Conservation (phyloP, 176 grass and related monocot species). For the Saccharum officinarum region DNA sequence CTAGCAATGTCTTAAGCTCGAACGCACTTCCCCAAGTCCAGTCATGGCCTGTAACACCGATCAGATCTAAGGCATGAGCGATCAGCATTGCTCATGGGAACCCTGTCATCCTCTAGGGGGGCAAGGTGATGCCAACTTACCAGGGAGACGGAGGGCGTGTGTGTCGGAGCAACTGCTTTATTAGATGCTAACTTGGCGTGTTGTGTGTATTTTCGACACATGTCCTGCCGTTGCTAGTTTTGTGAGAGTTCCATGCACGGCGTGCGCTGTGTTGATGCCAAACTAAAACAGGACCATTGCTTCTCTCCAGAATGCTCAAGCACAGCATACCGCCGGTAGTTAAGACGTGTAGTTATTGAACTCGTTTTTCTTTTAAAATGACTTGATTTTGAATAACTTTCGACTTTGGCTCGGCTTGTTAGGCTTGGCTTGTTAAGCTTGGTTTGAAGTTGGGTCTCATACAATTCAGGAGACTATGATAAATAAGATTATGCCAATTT, state of each 20-base stretch:
- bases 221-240: slow-evolving; percentile 13
- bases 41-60: background rate
- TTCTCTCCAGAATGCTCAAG: background rate
- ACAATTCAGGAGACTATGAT: too few relatives aligned
- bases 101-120: background rate
- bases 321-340: background rate
- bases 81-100: background rate
- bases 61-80: background rate
- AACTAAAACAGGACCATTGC: background rate
- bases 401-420: too few relatives aligned
- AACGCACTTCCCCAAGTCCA: background rate
- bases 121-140: background rate
- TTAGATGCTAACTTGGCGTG: background rate
- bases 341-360: background rate
- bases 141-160: background rate
- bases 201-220: background rate
- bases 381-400: too few relatives aligned
- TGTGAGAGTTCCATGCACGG: background rate
- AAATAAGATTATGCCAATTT: too few relatives aligned
- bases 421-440: too few relatives aligned
- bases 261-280: background rate
- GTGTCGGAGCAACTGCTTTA: background rate
- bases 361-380: too few relatives aligned
- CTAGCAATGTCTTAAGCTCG: background rate
- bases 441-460: too few relatives aligned